These are phyloP conservation scores for Camelina neglecta DNA, from an alignment of 345 rosid genomes.

Conservation along the genomic window DNA sequence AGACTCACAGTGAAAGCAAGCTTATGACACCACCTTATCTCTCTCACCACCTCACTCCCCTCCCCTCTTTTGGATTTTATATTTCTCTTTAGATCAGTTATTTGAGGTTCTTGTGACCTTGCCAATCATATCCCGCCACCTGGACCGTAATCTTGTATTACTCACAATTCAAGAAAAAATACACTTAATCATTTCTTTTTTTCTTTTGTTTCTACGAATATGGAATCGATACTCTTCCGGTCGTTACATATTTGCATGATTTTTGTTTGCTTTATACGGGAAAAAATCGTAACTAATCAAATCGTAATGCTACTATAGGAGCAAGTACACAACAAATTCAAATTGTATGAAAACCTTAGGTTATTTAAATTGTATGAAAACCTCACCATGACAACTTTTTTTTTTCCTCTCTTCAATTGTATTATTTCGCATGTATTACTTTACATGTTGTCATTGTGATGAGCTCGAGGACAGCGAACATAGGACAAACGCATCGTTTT, in stretches of 20 bases:
- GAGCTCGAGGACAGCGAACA: conserved; percentile 22
- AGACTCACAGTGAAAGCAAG: conserved; percentile 35
- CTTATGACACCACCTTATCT: conserved; percentile 47
- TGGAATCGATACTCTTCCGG: conserved; percentile 8
- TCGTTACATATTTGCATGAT: conserved; percentile 27
- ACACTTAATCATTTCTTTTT: not conserved
- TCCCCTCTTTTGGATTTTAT: conserved; percentile 51
- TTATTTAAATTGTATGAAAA: not conserved
- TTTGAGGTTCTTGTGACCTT: conserved; percentile 70
- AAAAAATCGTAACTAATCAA: conserved; percentile 5
- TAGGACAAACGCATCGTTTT: conserved; percentile 39
- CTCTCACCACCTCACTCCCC: conserved; percentile 45
- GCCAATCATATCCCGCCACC: conserved; percentile 56
- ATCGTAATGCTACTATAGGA: not conserved
- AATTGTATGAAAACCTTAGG: not conserved
- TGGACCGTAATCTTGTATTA: conserved; percentile 60
- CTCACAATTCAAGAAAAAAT: conserved; percentile 16
- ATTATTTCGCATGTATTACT: not conserved
- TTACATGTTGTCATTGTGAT: conserved; percentile 29
- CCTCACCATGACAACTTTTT: not conserved
- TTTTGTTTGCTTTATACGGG: conserved; percentile 26
- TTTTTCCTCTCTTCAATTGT: conserved; percentile 12
- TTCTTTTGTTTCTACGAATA: not conserved
- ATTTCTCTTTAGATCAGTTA: conserved; percentile 60
- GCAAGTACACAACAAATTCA: not conserved